Base-by-base conservation (phyloP, 768 basidiomycete species). In the Pleurotus tuber-regium region DNA sequence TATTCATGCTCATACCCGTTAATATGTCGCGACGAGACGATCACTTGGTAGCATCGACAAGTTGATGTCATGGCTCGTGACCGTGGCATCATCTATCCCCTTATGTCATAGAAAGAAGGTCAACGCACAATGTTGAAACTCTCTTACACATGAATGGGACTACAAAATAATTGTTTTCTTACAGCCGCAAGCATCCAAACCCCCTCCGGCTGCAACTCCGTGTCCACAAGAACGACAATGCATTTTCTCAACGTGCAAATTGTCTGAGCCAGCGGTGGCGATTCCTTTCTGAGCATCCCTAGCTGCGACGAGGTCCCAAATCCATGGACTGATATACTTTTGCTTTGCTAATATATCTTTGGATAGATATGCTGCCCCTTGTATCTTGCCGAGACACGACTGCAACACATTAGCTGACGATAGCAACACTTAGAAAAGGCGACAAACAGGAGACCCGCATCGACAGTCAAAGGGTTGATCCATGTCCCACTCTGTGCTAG, bases 401-500 rank as follows among this genome's bases (percentile, higher is more conserved):
- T 80, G 49, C 16, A 43, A 23, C 25, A 51, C 16, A 4, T 18
- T n/a, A 33, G 25, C 31, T 16, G 38, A 44, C 50, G 35, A 50
- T 19, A 21, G 9, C 23, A 40, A 24, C 26, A 46, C 41, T 42
- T 8, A 35, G 21, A 29, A 16, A 14, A 25, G 11, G 14, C 14
- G 7, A 8, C 4, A 60, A 70, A 44, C 56, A 78, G 77, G 44
- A 59, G 48, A 2, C 12, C 69, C 71, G 63, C 85, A 86, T 31
- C 64, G 53, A 62, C 84, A 86, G 10, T 69, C 64, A 61, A 86
- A 86, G 0, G 78, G 72, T 59, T 81, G 80, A 16, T 73, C 80
- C 83, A 86, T 84, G 40, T 80, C 74, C 83, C 84, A 86, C 59
- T 86, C 84, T 12, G 82, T 86, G 58, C 76, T 78, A 14, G 83